Evolutionary conservation across 2,329 filamentous ascomycete species (phyloP), one percentile per base, ranked within the genome.

Genomic region (Cercospora zeina): DNA sequence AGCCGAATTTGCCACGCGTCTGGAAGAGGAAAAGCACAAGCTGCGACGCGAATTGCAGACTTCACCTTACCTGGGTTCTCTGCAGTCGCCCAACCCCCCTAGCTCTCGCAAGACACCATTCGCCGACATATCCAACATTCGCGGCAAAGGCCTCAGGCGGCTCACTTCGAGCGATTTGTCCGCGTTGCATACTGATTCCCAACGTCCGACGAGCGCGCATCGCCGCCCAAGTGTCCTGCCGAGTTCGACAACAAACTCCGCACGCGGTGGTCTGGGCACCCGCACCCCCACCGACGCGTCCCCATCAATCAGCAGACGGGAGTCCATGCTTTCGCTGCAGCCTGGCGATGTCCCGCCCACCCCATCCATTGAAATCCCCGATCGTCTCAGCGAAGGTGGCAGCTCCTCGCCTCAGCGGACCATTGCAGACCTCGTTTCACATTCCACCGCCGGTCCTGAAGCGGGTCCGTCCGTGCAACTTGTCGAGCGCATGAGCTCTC

Each of bases 391-490:
- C 50, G 81, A 82, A 63, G 84, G 85, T 45, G 81, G 85, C 47
- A 81, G 80, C n/a, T 83, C 82, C 0, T 89, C 86, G 2, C 87
- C 87, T 1, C 86, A 86, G 39, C 87, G 88, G 62, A 86, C 89
- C 6, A 84, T 90, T 62, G 89, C 92, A 33, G 74, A 76, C 62
- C 68, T 76, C 54, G 67, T 76, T 49, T 70, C 68, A 60, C 73
- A 72, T 13, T 96, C 92, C 0, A 97, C 93, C 0, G 89, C 91
- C 8, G 93, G 88, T 0, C 65, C 67, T 2, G 67, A 62, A 21
- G 93, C 93, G 0, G 95, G 95, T 0, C 95, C 95, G 0, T 93
- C 89, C 0, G 93, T 99, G 1, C 93, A 97, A 77, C 85, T 99
- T 0, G 93, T 99, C 14, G 95, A 97, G 77, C 86, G 93, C 58